phyloP scores from a whole-genome alignment of 2,329 filamentous ascomycete genomes.

The Alternaria tenuissima region DNA sequence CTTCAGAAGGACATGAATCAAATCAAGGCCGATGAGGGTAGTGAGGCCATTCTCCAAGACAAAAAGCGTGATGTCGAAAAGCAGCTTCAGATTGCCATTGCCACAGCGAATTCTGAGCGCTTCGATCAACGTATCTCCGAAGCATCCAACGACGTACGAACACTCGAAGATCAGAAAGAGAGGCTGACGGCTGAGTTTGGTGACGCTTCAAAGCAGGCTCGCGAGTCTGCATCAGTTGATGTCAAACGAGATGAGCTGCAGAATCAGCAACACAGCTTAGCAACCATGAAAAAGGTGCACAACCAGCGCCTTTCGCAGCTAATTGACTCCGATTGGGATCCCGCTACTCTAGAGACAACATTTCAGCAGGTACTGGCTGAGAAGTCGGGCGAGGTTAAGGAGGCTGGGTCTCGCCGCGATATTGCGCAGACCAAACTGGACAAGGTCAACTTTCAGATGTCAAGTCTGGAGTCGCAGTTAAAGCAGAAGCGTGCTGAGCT shows the following conservation, averaged over 20 bases:
- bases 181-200: slow-evolving; percentile 81
- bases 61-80: slow-evolving; percentile 74
- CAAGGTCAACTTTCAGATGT: slow-evolving; percentile 77
- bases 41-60: slow-evolving; percentile 77
- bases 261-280: slow-evolving; percentile 75
- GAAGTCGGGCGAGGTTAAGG: slow-evolving; percentile 66
- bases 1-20: slow-evolving; percentile 74
- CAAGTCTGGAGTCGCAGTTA: slow-evolving; percentile 69
- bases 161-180: slow-evolving; percentile 75
- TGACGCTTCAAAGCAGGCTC: slow-evolving; percentile 80
- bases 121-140: slow-evolving; percentile 76
- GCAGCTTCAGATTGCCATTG: slow-evolving; percentile 68
- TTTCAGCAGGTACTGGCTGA: slow-evolving; percentile 71
- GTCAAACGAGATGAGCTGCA: slow-evolving; percentile 81
- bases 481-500: slow-evolving; percentile 71
- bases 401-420: slow-evolving; percentile 76
- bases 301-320: slow-evolving; percentile 71
- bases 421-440: slow-evolving; percentile 75
- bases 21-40: slow-evolving; percentile 87
- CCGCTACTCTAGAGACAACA: slow-evolving; percentile 72
- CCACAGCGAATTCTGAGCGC: slow-evolving; percentile 68
- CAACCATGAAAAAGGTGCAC: slow-evolving; percentile 80
- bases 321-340: slow-evolving; percentile 72
- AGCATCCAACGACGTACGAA: slow-evolving; percentile 70
- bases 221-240: slow-evolving; percentile 84